These are phyloP conservation scores for Globisporangium cylindrosporum DNA, from an alignment of 352 stramenopile species.

Conservation along the genomic window DNA sequence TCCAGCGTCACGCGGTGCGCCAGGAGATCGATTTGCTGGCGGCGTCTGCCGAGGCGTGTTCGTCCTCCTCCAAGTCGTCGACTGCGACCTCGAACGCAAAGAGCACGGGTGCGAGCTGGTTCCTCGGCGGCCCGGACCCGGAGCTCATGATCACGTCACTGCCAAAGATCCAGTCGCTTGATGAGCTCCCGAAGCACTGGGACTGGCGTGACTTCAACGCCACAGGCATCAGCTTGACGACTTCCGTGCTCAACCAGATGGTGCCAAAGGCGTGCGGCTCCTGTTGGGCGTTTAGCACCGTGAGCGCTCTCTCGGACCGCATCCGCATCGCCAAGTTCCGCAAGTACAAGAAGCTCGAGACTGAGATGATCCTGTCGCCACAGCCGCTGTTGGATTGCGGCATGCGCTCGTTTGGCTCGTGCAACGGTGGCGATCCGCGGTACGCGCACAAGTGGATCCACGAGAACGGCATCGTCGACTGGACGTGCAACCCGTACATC, in stretches of 20 bases:
- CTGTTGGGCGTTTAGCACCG: constrained; percentile 75
- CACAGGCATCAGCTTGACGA: constrained; percentile 73
- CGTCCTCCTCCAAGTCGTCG: background rate
- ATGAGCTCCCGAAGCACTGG: constrained; percentile 66
- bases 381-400: constrained; percentile 74
- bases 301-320: constrained; percentile 71
- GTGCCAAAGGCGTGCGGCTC: constrained; percentile 69
- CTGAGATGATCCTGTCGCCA: constrained; percentile 63
- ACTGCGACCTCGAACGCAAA: constrained; percentile 5
- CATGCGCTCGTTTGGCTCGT: constrained; percentile 80
- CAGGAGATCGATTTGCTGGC: constrained; percentile 55
- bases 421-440: constrained; percentile 72
- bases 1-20: constrained; percentile 47
- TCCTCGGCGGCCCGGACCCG: constrained; percentile 60
- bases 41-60: constrained; percentile 28
- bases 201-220: constrained; percentile 80
- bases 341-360: constrained; percentile 51
- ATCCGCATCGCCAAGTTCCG: constrained; percentile 69
- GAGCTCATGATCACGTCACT: constrained; percentile 47
- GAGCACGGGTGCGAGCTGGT: constrained; percentile 46
- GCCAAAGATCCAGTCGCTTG: constrained; percentile 42
- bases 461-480: constrained; percentile 78
- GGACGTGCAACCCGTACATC: constrained; percentile 82
- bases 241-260: constrained; percentile 80
- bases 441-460: constrained; percentile 84